These are phyloP conservation scores for Cladorrhinum sp. DNA, from an alignment of 2,329 filamentous ascomycete genomes.

Conservation along the genomic window DNA sequence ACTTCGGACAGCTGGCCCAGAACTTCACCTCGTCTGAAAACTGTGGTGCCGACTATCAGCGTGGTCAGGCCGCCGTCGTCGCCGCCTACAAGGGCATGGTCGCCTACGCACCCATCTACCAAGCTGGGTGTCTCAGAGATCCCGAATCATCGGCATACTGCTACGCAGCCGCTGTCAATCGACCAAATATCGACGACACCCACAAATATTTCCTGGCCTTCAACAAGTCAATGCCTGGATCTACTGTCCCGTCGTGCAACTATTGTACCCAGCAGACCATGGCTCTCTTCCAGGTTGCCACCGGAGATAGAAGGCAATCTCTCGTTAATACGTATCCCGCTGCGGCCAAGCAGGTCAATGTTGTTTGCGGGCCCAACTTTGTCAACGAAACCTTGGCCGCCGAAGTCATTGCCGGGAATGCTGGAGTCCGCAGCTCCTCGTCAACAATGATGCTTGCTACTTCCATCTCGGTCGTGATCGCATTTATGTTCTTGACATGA, in stretches of 20 bases:
- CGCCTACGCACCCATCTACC: slow-evolving; percentile 75
- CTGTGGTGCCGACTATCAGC: slow-evolving; percentile 69
- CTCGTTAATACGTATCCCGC: slow-evolving; percentile 66
- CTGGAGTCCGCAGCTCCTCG: neutral
- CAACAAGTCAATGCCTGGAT: slow-evolving; percentile 65
- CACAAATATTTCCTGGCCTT: slow-evolving; percentile 86
- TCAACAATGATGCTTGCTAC: neutral
- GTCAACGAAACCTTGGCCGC: slow-evolving; percentile 54
- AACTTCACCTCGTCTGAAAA: slow-evolving; percentile 60
- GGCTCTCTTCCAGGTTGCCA: slow-evolving; percentile 70
- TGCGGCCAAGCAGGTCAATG: slow-evolving; percentile 72
- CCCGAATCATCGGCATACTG: slow-evolving; percentile 65
- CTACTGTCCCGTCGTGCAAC: slow-evolving; percentile 70
- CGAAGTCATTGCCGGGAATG: slow-evolving; percentile 24
- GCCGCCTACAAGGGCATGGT: slow-evolving; percentile 73
- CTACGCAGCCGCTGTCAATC: slow-evolving; percentile 81
- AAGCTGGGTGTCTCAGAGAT: slow-evolving; percentile 74
- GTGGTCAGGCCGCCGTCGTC: slow-evolving; percentile 66
- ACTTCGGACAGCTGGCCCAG: slow-evolving; percentile 62
- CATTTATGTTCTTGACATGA: slow-evolving; percentile 2
- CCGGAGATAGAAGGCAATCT: slow-evolving; percentile 61
- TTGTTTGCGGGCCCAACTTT: slow-evolving; percentile 56
- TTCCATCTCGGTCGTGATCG: neutral
- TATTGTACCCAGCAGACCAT: slow-evolving; percentile 77
- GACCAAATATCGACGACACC: slow-evolving; percentile 63